Evolutionary conservation across 176 grass and related monocot species (phyloP), one percentile per base, ranked within the genome.

Genomic region (Phyllostachys edulis): DNA sequence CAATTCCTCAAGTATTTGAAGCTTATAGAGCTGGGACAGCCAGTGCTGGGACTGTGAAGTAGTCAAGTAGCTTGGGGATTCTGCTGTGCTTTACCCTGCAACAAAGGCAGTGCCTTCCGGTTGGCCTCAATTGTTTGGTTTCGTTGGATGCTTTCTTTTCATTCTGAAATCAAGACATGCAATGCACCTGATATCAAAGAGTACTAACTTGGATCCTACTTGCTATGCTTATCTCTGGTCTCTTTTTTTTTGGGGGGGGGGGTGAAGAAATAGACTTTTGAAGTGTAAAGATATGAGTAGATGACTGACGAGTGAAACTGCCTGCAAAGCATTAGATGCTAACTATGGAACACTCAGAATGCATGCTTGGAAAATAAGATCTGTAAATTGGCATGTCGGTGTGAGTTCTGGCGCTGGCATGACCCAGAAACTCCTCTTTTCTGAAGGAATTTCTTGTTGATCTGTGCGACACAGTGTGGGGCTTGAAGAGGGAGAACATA

Each of bases 21-120:
- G 92, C 75, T 87, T 89, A 89, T 63, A 26, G 78, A 75, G 66
- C 61, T 75, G 41, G 65, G 47, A 36, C 42, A 71, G 75, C 38
- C 20, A 26, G 26, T 67, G 37, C 40, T 63, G 23, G 23, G 6
- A 10, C 17, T 80, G 56, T 63, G 9, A 66, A 80, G 45, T 78
- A 82, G 55, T 63, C 3, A 55, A 73, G 42, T 83, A 70, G 80
- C 54, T 52, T 32, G 24, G 45, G 41, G 65, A 44, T 83, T 34
- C 50, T 52, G 50, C 50, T 6, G 51, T 7, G 17, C 51, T 54
- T 54, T 54, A 7, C 54, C 18, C 14, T 56, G 14, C 20, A 21
- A 56, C 54, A 49, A 49, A 56, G 54, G 54, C 18, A 56, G 6
- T 21, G 54, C 14, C 54, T 56, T 21, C 20, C 14, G 20, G 7